Percentiles rank a stretch among this genome's conserved stretches.
Evolutionary conservation across 306 rosid genomes (phyloP).

Genomic region (Cicer chorassanicum): DNA sequence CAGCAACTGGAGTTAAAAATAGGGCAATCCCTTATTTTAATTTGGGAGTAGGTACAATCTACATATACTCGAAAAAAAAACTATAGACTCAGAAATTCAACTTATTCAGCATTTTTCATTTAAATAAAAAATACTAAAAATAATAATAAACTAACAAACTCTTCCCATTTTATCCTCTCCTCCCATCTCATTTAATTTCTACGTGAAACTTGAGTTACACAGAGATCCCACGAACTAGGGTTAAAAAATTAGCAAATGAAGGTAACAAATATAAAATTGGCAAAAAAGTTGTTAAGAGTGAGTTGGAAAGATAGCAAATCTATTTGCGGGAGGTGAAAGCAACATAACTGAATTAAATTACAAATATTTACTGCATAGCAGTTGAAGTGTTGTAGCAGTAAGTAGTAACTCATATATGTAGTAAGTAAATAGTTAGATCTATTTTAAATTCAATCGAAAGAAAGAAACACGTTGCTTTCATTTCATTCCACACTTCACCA

Average conservation of each 20-base stretch:
- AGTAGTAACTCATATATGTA: background rate
- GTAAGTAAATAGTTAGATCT: background rate
- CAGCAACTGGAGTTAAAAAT: too few species aligned
- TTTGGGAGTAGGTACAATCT: too few species aligned
- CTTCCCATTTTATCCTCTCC: background rate
- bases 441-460: background rate
- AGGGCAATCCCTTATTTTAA: too few species aligned
- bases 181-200: background rate
- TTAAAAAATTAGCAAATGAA: background rate
- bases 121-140: background rate
- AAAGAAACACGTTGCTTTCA: too few species aligned
- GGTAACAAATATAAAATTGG: background rate
- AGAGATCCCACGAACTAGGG: background rate
- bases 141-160: background rate
- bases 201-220: background rate
- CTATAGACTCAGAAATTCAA: too few species aligned
- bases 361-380: background rate
- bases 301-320: background rate
- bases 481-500: too few species aligned
- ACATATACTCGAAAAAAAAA: too few species aligned
- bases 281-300: background rate
- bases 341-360: background rate
- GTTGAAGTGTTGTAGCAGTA: too few species aligned
- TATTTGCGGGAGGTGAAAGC: background rate
- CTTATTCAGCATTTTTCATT: background rate